Percentiles rank a stretch among this genome's conserved stretches.
Evolutionary conservation across 108 stramenopile genomes (phyloP).

Genomic region (Hondaea fermentalgiana): DNA sequence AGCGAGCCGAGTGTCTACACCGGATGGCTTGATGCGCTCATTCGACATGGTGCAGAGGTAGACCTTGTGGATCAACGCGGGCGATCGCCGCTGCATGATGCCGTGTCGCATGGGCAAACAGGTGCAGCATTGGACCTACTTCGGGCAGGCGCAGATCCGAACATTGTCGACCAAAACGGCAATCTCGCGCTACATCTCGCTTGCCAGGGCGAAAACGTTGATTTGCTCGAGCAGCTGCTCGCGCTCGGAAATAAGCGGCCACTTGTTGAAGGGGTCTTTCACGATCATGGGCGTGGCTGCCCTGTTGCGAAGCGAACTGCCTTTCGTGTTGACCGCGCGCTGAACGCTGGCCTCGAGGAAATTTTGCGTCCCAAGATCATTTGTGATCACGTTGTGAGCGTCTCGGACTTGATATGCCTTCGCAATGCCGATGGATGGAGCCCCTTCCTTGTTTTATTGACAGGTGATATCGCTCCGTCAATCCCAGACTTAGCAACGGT

Average conservation of each 20-base stretch:
- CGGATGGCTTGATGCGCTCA: not conserved
- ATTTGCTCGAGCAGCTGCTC: not conserved
- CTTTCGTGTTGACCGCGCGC: not conserved
- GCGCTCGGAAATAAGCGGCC: not conserved
- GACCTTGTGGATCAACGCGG: not conserved
- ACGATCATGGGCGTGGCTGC: not conserved
- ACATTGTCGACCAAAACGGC: not conserved
- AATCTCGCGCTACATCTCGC: not conserved
- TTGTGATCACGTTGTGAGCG: not conserved
- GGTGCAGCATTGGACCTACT: not conserved
- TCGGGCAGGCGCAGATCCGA: not conserved
- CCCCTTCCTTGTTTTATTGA: not conserved
- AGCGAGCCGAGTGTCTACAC: not conserved
- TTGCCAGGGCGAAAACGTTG: not conserved
- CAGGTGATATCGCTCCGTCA: not conserved
- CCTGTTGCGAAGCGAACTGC: not conserved
- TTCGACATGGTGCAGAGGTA: not conserved
- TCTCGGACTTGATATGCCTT: not conserved
- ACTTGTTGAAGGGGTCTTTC: not conserved
- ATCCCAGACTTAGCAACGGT: too few relatives aligned
- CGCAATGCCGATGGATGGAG: not conserved
- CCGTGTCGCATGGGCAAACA: not conserved
- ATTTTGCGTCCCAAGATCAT: not conserved
- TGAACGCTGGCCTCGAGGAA: not conserved
- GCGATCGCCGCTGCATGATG: not conserved